Evolutionary conservation across 306 rosid genomes (phyloP).

Genomic region (Nissolia schottii): DNA sequence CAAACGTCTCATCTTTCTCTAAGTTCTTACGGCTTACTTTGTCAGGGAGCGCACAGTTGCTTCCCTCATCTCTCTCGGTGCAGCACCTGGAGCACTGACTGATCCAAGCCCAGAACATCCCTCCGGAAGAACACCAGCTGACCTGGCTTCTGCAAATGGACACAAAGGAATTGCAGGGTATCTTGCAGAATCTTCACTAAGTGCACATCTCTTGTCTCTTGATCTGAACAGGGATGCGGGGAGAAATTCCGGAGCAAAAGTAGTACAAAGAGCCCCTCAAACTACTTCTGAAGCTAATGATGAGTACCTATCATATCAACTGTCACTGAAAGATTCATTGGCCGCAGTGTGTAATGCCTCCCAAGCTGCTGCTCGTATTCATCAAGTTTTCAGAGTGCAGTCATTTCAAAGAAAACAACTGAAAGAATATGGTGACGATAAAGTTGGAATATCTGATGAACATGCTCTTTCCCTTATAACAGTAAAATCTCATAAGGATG

Average conservation of each 20-base stretch:
- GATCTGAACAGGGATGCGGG: conserved; percentile 46
- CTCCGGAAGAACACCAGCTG: conserved; percentile 76
- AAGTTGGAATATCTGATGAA: conserved; percentile 53
- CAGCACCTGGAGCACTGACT: conserved; percentile 67
- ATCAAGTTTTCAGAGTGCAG: conserved; percentile 72
- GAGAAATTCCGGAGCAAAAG: conserved; percentile 40
- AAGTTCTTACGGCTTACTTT: conserved; percentile 23
- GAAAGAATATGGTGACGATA: conserved; percentile 39
- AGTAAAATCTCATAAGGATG: conserved; percentile 37
- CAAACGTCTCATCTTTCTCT: background rate
- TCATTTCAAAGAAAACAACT: conserved; percentile 81
- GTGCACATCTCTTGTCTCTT: conserved; percentile 54
- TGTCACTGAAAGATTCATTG: conserved; percentile 73
- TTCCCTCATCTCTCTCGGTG: conserved; percentile 69
- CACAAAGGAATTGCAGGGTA: conserved; percentile 94
- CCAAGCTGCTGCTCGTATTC: conserved; percentile 85
- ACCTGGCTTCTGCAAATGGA: conserved; percentile 71
- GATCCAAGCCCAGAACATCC: conserved; percentile 70
- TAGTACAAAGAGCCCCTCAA: conserved; percentile 39
- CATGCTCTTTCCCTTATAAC: conserved; percentile 52
- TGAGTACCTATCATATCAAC: conserved; percentile 35
- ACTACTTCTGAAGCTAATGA: conserved; percentile 24
- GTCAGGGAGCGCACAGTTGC: conserved; percentile 79
- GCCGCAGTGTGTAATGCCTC: conserved; percentile 83
- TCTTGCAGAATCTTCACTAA: conserved; percentile 67